Evolutionary conservation across 2,329 filamentous ascomycete species (phyloP).

Genomic region (Exophiala bonariae): DNA sequence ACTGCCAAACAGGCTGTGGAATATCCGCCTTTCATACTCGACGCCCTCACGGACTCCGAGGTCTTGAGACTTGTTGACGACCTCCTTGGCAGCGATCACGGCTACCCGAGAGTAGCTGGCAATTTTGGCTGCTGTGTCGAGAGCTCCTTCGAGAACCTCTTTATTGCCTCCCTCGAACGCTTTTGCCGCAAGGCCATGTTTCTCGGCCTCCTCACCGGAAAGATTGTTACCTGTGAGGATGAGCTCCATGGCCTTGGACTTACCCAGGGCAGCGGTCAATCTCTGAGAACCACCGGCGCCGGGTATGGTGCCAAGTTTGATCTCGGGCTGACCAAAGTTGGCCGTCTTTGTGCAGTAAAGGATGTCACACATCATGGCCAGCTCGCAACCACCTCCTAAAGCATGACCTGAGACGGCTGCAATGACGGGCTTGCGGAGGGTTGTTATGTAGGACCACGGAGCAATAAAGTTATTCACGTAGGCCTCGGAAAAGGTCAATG

Average conservation of each 20-base stretch:
- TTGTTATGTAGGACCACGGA: constrained; percentile 82
- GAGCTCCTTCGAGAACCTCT: constrained; percentile 74
- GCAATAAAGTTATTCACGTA: constrained; percentile 94
- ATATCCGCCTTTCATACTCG: constrained; percentile 89
- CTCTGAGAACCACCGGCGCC: constrained; percentile 90
- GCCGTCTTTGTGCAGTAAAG: constrained; percentile 84
- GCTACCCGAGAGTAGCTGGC: constrained; percentile 84
- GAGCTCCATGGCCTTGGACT: constrained; percentile 86
- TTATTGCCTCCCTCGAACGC: constrained; percentile 74
- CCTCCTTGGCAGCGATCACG: constrained; percentile 88
- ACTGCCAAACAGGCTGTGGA: constrained; percentile 90
- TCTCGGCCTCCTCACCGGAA: constrained; percentile 76
- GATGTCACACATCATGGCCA: constrained; percentile 96
- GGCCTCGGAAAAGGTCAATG: constrained; percentile 82
- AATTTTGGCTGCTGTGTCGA: constrained; percentile 86
- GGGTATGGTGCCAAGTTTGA: constrained; percentile 90
- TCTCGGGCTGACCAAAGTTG: constrained; percentile 95
- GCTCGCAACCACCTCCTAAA: constrained; percentile 90
- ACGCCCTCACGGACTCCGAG: constrained; percentile 83
- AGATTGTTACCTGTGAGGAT: constrained; percentile 86
- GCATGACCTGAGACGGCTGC: constrained; percentile 93
- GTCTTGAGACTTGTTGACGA: constrained; percentile 99
- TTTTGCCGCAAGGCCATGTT: constrained; percentile 87
- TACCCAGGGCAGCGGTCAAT: constrained; percentile 77
- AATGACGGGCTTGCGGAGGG: constrained; percentile 90